phyloP scores from a whole-genome alignment of 164 flowering plant species.

The Magnolia changhungtana region DNA sequence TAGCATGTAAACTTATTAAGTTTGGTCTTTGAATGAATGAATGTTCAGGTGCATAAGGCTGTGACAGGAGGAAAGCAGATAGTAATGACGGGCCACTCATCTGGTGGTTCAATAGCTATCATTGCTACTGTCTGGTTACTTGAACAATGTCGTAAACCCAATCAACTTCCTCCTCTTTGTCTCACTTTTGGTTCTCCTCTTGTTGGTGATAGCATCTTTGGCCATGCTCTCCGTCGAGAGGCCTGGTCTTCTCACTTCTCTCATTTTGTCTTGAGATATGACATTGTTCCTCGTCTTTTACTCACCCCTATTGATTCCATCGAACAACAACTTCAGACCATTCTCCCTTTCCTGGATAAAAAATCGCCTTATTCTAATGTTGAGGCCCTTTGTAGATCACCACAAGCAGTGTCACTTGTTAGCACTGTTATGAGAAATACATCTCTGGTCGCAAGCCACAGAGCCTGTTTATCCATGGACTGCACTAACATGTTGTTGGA shows the following conservation, averaged over 20 bases:
- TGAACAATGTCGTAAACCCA: constrained; percentile 29
- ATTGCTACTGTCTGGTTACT: constrained; percentile 68
- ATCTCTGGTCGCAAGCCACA: constrained; percentile 44
- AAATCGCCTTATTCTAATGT: constrained; percentile 12
- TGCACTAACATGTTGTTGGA: constrained; percentile 50
- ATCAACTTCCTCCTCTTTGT: constrained; percentile 33
- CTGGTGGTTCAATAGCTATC: constrained; percentile 63
- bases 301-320: constrained; percentile 54
- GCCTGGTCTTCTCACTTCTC: constrained; percentile 57
- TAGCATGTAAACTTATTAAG: no score
- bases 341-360: constrained; percentile 38
- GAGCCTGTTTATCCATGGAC: constrained; percentile 60
- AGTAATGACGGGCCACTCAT: constrained; percentile 78
- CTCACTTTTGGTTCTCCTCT: constrained; percentile 85
- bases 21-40: not conserved
- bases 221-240: constrained; percentile 67
- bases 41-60: constrained; percentile 52
- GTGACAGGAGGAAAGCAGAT: constrained; percentile 37
- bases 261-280: constrained; percentile 53
- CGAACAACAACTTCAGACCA: constrained; percentile 21
- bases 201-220: constrained; percentile 44
- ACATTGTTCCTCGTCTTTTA: constrained; percentile 61
- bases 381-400: constrained; percentile 11
- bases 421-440: constrained; percentile 45
- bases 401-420: constrained; percentile 27